Evolutionary conservation across 768 basidiomycete genomes (phyloP), one percentile per base, ranked within the genome.

Genomic region (Leccinum arenicola): DNA sequence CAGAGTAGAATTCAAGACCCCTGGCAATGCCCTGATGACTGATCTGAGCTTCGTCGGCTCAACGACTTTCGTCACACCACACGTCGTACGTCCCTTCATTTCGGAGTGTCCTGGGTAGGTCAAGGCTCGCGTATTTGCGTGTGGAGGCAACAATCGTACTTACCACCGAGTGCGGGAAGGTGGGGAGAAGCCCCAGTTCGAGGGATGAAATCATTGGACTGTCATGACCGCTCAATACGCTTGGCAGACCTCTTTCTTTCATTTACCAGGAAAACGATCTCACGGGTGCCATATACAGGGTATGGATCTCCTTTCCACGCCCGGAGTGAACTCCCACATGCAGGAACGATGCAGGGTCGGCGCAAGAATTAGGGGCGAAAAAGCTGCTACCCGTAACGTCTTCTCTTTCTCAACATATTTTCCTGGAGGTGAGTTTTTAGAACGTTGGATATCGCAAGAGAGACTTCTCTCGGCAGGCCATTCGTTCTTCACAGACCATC

Each of bases 371-470:
- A 33, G 12, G 58, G 40, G 61, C 57, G 1, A 60, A 54, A 52
- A n/a, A 9, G 15, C n/a, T 62, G 14, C 29, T 63, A 15, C 40
- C 29, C 29, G 2, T 29, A 4, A 66, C 60, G 63, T 65, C 60
- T n/a, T 54, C 54, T 0, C 54, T 65, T 15, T 8, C 23, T 11
- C 47, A 52, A 7, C 48, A 58, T n/a, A 21, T 59, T 64, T 4
- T 40, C 23, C 3, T 70, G 68, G 64, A 45, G 2, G 0, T 1
- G 15, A 38, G 7, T 15, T 38, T 48, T 45, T 2, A 56, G 66
- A 45, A 62, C 60, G 3, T n/a, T 66, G 62, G 68, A 66, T 61
- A 6, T 70, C 19, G 50, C 63, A 63, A 36, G 68, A 35, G 68
- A 66, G 61, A 1, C 14, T 68, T 11, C 58, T 66, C 31, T 70